phyloP scores from a whole-genome alignment of 2,329 filamentous ascomycete species.

The Elsinoe arachidis region DNA sequence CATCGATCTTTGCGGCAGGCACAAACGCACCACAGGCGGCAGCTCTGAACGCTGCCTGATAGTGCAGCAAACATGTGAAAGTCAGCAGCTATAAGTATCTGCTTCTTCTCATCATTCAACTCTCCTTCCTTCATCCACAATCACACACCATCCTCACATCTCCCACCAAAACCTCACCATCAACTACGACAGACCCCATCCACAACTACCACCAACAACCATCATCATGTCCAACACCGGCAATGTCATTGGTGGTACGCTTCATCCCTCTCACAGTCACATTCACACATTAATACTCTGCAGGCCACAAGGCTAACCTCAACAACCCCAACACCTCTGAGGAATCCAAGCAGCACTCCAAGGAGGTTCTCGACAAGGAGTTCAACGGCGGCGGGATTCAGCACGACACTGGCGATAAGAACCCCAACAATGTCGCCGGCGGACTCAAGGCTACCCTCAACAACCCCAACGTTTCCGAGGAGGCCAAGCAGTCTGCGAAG shows the following conservation, averaged over 20 bases:
- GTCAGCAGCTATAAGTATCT: not conserved
- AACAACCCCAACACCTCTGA: constrained; percentile 38
- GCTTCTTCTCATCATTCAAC: not conserved
- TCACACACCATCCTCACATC: not conserved
- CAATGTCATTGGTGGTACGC: constrained; percentile 13
- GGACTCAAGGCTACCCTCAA: constrained; percentile 37
- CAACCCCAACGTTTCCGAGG: constrained; percentile 49
- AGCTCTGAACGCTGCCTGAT: not conserved
- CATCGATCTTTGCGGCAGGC: not conserved
- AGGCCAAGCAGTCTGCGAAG: constrained; percentile 49
- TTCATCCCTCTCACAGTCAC: not conserved
- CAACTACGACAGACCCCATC: no score
- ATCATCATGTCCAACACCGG: constrained; percentile 12
- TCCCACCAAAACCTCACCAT: not conserved
- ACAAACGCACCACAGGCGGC: not conserved
- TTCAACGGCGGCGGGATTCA: constrained; percentile 27
- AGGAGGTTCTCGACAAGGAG: constrained; percentile 43
- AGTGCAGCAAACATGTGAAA: not conserved
- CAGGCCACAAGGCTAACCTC: constrained; percentile 42
- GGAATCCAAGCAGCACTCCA: constrained; percentile 49
- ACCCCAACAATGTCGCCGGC: constrained; percentile 42
- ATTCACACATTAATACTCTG: not conserved
- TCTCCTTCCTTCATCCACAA: not conserved
- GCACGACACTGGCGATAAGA: constrained; percentile 38
- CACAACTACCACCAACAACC: not conserved